A percentile compares a stretch with the other conserved stretches of the same genome.
Evolutionary conservation across 2,329 filamentous ascomycete species (phyloP).

Genomic region (Clonostachys sp.): DNA sequence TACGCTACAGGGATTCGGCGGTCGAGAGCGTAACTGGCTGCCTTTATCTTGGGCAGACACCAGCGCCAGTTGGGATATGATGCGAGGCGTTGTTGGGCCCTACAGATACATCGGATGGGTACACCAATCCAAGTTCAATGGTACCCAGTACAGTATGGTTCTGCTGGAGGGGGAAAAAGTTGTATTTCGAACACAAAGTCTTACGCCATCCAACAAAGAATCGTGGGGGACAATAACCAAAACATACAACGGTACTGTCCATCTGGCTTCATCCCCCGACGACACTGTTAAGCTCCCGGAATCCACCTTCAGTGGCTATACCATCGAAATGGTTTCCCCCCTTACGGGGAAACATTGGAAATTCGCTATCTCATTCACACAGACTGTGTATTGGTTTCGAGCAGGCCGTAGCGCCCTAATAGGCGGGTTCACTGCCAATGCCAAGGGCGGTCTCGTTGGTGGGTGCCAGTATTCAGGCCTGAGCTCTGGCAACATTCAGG

Average conservation of each 20-base stretch:
- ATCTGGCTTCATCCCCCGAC: neutral
- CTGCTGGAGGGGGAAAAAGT: neutral
- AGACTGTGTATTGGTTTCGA: neutral
- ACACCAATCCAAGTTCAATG: slow-evolving; percentile 2
- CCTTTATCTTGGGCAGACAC: slow-evolving; percentile 7
- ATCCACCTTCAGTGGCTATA: neutral
- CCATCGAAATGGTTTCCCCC: neutral
- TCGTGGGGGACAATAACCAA: neutral
- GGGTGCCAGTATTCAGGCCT: neutral
- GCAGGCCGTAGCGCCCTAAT: neutral
- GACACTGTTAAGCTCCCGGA: neutral
- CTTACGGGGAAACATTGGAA: neutral
- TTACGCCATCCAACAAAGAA: neutral
- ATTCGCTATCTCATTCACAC: neutral
- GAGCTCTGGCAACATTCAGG: neutral
- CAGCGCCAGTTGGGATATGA: slow-evolving; percentile 8
- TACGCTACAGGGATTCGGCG: slow-evolving; percentile 4
- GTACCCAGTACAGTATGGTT: neutral
- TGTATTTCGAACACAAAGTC: neutral
- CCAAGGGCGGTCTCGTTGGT: neutral
- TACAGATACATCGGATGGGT: slow-evolving; percentile 8
- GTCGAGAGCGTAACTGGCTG: slow-evolving; percentile 8
- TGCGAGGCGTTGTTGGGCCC: slow-evolving; percentile 4
- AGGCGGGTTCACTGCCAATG: neutral
- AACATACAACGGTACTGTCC: neutral